Evolutionary conservation across 768 basidiomycete genomes (phyloP).

Genomic region (Dioszegia aurantiaca): DNA sequence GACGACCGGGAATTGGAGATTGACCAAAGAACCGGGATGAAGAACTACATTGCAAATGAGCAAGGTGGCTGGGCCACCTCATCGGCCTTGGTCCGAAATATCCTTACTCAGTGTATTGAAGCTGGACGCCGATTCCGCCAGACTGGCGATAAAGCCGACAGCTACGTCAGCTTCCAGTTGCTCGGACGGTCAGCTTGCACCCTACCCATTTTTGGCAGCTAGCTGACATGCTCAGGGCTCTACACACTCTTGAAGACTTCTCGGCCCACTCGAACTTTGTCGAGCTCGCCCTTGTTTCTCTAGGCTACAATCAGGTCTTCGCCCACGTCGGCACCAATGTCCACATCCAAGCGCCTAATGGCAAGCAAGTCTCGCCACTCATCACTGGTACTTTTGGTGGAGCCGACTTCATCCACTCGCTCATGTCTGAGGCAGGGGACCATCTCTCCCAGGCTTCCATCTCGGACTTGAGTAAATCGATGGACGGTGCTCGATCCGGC

Average conservation of each 20-base stretch:
- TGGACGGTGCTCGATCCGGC: conserved; percentile 66
- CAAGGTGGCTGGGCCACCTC: conserved; percentile 81
- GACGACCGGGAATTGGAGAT: conserved; percentile 80
- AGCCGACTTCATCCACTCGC: conserved; percentile 49
- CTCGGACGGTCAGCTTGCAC: conserved; percentile 58
- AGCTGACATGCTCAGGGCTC: conserved; percentile 3
- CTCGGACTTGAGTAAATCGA: conserved; percentile 74
- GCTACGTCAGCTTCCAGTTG: conserved; percentile 63
- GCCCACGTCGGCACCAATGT: conserved; percentile 79
- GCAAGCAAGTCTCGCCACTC: conserved; percentile 72
- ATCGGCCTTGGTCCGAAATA: conserved; percentile 57
- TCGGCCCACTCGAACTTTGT: conserved; percentile 77
- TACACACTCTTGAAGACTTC: conserved; percentile 64
- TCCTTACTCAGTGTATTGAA: conserved; percentile 74
- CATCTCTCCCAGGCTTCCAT: conserved; percentile 66
- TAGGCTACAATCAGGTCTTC: conserved; percentile 77
- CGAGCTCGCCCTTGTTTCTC: conserved; percentile 68
- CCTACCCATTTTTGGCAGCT: neutral
- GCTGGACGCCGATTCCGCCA: conserved; percentile 64
- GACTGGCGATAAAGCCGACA: conserved; percentile 54
- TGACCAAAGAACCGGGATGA: conserved; percentile 84
- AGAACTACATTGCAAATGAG: conserved; percentile 72
- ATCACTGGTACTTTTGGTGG: conserved; percentile 66
- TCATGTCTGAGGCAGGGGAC: conserved; percentile 58
- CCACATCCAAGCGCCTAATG: conserved; percentile 69